Evolutionary conservation across 2,329 filamentous ascomycete species (phyloP), one percentile per base, ranked within the genome.

Genomic region (Orbilia ellipsospora): DNA sequence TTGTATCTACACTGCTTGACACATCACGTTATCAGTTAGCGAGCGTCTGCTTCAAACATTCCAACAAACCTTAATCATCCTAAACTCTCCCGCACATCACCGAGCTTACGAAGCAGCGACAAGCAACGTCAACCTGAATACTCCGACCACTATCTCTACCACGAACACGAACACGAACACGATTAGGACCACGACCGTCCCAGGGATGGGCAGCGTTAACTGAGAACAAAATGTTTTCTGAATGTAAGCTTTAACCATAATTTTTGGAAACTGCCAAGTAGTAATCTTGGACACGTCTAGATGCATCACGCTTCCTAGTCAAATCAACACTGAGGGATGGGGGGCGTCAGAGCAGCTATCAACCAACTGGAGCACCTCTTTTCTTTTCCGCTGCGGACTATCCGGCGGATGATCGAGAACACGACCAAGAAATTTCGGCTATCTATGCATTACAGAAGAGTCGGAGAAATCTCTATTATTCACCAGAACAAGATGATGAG

Each of bases 281-380:
- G 16, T 7, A 42, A 44, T 10, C 28, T 26, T 51, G 23, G 31
- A 13, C 16, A 8, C 60, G 56, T 63, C 57, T 63, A 97, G 95
- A 98, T 90, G 95, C 95, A 80, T 98, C 94, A 79, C 91, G 90
- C 80, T 99, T 99, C 83, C 89, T 99, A 80, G 92, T 94, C 77
- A 95, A 98, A 88, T 97, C 94, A 79, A 94, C 97, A 77, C 81
- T 64, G 79, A 81, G 40, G 78, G 83, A 78, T 78, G 81, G 74
- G 64, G 81, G 77, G 66, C 76, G 80, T 18, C 77, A 78, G 59
- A 80, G 79, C 84, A 81, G 84, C 4, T 63, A 74, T 26, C 70
- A 57, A 51, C 15, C 59, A 36, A 74, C 36, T 52, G 63, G 63
- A 78, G 94, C 94, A 8, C 95, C 95, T 66, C 86, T 99, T n/a